These are phyloP conservation scores for Dimargaris cristalligena DNA, from an alignment of 192 early-diverging fungal species.

Conservation along the genomic window DNA sequence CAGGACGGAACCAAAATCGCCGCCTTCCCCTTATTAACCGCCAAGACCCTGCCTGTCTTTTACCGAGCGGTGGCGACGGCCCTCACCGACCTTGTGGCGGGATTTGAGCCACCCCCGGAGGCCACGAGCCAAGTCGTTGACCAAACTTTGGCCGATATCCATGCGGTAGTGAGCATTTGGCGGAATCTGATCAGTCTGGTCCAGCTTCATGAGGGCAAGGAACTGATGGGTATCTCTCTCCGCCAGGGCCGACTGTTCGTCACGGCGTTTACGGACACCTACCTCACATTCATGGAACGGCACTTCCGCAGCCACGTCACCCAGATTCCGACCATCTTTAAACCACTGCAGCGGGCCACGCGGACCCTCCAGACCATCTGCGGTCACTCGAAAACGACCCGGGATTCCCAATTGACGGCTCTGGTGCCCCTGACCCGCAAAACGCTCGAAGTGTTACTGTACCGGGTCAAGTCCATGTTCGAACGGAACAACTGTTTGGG, in stretches of 20 bases:
- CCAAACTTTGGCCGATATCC: not conserved
- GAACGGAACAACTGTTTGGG: slow-evolving; percentile 41
- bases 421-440: slow-evolving; percentile 51
- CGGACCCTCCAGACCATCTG: slow-evolving; percentile 45
- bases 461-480: slow-evolving; percentile 55
- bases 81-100: not conserved
- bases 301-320: slow-evolving; percentile 19
- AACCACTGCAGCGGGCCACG: slow-evolving; percentile 24
- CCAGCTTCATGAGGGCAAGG: slow-evolving; percentile 11
- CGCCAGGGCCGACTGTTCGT: slow-evolving; percentile 18
- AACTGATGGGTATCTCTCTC: slow-evolving; percentile 14
- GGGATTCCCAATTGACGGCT: slow-evolving; percentile 38
- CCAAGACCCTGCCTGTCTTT: slow-evolving; percentile 4
- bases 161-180: not conserved
- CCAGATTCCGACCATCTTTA: slow-evolving; percentile 15
- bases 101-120: not conserved
- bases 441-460: slow-evolving; percentile 53
- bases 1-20: not conserved
- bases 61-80: not conserved
- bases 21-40: not conserved
- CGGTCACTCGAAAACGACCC: slow-evolving; percentile 53
- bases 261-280: slow-evolving; percentile 17
- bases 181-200: slow-evolving; percentile 6
- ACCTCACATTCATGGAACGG: slow-evolving; percentile 19
- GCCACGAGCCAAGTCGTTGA: not conserved